A percentile compares a stretch with the other conserved stretches of the same genome.
phyloP scores from a whole-genome alignment of 805 yeast genomes.

The Wickerhamiella shivajii region DNA sequence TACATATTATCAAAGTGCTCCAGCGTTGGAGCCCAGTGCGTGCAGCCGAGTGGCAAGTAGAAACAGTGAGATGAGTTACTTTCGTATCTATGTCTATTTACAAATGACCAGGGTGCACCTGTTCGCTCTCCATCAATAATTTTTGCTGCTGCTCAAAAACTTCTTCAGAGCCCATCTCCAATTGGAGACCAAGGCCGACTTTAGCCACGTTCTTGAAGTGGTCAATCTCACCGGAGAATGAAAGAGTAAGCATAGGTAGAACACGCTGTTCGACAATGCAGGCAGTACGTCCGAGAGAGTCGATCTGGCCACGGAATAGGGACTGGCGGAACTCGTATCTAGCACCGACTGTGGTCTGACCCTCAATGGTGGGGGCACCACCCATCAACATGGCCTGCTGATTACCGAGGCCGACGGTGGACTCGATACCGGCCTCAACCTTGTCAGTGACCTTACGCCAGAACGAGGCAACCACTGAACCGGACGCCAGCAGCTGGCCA shows the following conservation, averaged over 20 bases:
- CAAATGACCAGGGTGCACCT: no score
- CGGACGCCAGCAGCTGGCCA: slow-evolving; percentile 87
- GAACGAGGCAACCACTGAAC: slow-evolving; percentile 76
- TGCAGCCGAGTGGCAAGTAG: no score
- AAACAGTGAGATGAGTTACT: no score
- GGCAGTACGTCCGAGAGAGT: slow-evolving; percentile 78
- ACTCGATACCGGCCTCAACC: slow-evolving; percentile 45
- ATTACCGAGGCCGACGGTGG: slow-evolving; percentile 18
- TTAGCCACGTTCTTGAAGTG: slow-evolving; percentile 65
- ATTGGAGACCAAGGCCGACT: slow-evolving; percentile 87
- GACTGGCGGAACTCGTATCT: slow-evolving; percentile 96
- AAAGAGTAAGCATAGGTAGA: slow-evolving; percentile 75
- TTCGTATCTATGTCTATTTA: no score
- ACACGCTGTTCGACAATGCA: slow-evolving; percentile 88
- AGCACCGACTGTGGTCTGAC: slow-evolving; percentile 86
- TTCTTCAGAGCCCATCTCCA: slow-evolving; percentile 91
- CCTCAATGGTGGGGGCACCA: slow-evolving; percentile 75
- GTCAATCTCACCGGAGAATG: slow-evolving; percentile 87
- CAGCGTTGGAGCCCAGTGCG: no score
- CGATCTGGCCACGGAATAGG: slow-evolving; percentile 87
- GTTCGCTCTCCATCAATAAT: slow-evolving; percentile 15
- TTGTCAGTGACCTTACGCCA: slow-evolving; percentile 88
- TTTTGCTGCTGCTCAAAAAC: slow-evolving; percentile 42
- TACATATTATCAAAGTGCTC: no score
- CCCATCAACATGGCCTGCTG: slow-evolving; percentile 62